Percentiles rank a stretch among this genome's conserved stretches.
Conservation (phyloP, 306 rosid species). For the Alnus glutinosa region DNA sequence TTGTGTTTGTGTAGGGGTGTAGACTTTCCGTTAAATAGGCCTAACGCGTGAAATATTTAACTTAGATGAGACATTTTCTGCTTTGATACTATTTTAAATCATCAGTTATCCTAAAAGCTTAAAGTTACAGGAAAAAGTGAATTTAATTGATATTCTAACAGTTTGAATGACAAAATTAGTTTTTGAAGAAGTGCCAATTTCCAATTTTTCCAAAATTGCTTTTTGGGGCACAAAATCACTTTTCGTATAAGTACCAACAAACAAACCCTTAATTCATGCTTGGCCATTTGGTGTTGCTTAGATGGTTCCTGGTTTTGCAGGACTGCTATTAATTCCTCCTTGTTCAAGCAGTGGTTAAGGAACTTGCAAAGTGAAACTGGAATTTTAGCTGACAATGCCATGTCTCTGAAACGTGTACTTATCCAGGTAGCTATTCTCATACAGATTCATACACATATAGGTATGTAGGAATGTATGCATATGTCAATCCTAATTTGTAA, state of each 20-base stretch:
- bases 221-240: neutral
- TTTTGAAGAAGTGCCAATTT: neutral
- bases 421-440: conserved; percentile 60
- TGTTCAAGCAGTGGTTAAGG: conserved; percentile 84
- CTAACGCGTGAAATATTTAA: too few species aligned
- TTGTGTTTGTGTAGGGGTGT: too few species aligned
- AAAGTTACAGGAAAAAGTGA: too few species aligned
- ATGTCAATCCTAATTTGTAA: too few species aligned
- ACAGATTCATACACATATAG: neutral
- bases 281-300: neutral
- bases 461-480: neutral
- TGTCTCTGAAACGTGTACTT: conserved; percentile 64
- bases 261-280: neutral
- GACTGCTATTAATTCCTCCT: conserved; percentile 76
- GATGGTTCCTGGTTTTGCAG: conserved; percentile 40
- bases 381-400: conserved; percentile 54
- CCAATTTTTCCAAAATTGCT: neutral
- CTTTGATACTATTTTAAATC: too few species aligned
- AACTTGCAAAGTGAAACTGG: conserved; percentile 77
- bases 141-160: too few species aligned
- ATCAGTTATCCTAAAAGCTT: too few species aligned
- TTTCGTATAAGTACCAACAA: neutral
- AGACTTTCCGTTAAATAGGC: too few species aligned
- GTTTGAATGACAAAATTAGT: too few species aligned
- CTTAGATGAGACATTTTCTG: too few species aligned